phyloP scores from a whole-genome alignment of 2,329 filamentous ascomycete species.

The Monilinia fructigena region DNA sequence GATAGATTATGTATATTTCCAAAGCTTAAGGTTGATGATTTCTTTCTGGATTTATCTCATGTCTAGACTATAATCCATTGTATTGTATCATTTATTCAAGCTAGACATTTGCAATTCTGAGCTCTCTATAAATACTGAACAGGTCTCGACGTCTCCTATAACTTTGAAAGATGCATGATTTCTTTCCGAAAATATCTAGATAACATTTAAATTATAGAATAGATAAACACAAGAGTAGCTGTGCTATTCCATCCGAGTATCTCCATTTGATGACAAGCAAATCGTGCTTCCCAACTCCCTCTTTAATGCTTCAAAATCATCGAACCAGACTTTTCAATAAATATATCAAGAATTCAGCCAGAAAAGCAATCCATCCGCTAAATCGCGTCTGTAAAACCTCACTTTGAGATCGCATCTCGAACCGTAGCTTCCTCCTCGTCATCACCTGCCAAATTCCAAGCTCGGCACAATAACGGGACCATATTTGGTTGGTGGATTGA shows the following conservation, averaged over 20 bases:
- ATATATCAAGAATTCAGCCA: background rate
- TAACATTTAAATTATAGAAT: background rate
- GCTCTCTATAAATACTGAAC: background rate
- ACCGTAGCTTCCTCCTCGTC: slow-evolving; percentile 1
- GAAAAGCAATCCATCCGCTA: background rate
- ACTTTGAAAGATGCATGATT: background rate
- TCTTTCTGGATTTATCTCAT: background rate
- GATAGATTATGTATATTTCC: too few species aligned
- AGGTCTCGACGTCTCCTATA: background rate
- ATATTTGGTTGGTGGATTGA: slow-evolving; percentile 85
- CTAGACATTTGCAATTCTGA: background rate
- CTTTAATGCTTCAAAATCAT: slow-evolving; percentile 26
- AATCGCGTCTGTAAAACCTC: background rate
- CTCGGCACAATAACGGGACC: slow-evolving; percentile 93
- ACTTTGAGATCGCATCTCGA: background rate
- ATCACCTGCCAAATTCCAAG: slow-evolving; percentile 67
- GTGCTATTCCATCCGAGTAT: background rate
- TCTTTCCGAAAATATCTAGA: background rate
- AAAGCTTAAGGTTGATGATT: too few species aligned
- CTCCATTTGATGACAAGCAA: background rate
- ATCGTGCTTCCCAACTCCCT: slow-evolving; percentile 27
- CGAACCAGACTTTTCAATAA: background rate
- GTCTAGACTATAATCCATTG: background rate
- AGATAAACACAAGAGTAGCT: background rate
- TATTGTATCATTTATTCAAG: too few species aligned